These are phyloP conservation scores for Triticum aestivum DNA, from an alignment of 176 grass and related monocot genomes.

Conservation along the genomic window DNA sequence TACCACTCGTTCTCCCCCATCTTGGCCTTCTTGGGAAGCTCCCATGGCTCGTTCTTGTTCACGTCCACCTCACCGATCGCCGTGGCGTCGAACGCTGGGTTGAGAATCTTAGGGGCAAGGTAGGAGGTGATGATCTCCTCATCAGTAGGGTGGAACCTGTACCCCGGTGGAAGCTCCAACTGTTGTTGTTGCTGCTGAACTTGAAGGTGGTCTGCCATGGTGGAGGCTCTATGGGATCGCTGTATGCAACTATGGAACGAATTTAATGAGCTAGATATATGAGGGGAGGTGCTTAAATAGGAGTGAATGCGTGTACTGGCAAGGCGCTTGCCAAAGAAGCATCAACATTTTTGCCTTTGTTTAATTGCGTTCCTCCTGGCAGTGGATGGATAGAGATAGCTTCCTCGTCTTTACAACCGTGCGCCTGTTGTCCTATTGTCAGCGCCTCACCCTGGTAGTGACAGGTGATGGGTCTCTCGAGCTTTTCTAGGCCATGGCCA, in stretches of 20 bases:
- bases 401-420: background rate
- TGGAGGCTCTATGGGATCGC: background rate
- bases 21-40: conserved; percentile 51
- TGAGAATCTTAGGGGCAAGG: conserved; percentile 45
- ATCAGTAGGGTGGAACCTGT: conserved; percentile 59
- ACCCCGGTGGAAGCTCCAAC: conserved; percentile 47
- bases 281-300: background rate
- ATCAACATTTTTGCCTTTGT: background rate
- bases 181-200: background rate
- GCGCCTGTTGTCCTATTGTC: background rate
- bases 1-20: conserved; percentile 61
- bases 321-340: background rate
- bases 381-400: background rate
- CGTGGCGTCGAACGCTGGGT: conserved; percentile 26
- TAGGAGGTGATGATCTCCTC: conserved; percentile 70
- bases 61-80: conserved; percentile 55
- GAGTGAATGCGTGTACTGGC: background rate
- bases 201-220: conserved; percentile 34
- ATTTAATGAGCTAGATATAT: background rate
- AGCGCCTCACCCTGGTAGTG: background rate
- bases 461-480: background rate
- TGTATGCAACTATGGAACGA: background rate
- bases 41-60: conserved; percentile 77
- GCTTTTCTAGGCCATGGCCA: background rate
- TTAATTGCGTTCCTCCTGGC: too few species aligned